Evolutionary conservation across 1,139 yeast genomes (phyloP).

Genomic region (Hyphopichia fennica): DNA sequence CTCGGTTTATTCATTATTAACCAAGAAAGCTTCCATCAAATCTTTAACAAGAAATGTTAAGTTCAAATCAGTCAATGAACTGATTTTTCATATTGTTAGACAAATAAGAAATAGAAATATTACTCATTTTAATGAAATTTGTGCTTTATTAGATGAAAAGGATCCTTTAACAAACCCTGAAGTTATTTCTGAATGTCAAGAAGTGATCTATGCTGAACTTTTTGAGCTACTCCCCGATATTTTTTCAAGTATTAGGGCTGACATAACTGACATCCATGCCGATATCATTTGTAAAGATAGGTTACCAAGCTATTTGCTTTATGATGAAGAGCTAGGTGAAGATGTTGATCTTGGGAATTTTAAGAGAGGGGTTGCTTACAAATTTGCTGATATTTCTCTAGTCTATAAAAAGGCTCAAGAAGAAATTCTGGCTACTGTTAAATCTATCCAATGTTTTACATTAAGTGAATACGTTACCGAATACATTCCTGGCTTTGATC

Average conservation of each 20-base stretch:
- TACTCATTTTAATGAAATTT: conserved; percentile 26
- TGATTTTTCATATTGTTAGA: conserved; percentile 38
- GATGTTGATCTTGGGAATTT: conserved; percentile 39
- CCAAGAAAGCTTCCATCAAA: conserved; percentile 21
- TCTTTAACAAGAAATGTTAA: conserved; percentile 27
- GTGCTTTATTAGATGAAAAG: conserved; percentile 6
- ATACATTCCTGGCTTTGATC: conserved; percentile 37
- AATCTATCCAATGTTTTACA: conserved; percentile 32
- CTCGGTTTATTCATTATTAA: conserved; percentile 25
- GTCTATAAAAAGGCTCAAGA: conserved; percentile 24
- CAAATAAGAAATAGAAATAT: conserved; percentile 31
- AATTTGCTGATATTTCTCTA: conserved; percentile 21
- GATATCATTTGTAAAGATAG: conserved; percentile 46
- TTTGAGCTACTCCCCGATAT: conserved; percentile 33
- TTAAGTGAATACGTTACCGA: conserved; percentile 42
- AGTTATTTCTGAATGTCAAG: not conserved
- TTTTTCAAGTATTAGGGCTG: conserved; percentile 26
- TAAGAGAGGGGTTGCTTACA: conserved; percentile 40
- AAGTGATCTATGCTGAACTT: conserved; percentile 18
- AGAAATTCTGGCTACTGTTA: conserved; percentile 18
- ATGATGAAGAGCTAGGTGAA: conserved; percentile 21
- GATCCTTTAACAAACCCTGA: not conserved
- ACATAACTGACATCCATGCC: conserved; percentile 27
- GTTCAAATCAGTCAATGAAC: conserved; percentile 38
- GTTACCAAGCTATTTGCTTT: conserved; percentile 33